Percentiles rank a stretch among this genome's conserved stretches.
These are phyloP conservation scores for Aspergillus sojae DNA, from an alignment of 2,329 filamentous ascomycete species.

Conservation along the genomic window DNA sequence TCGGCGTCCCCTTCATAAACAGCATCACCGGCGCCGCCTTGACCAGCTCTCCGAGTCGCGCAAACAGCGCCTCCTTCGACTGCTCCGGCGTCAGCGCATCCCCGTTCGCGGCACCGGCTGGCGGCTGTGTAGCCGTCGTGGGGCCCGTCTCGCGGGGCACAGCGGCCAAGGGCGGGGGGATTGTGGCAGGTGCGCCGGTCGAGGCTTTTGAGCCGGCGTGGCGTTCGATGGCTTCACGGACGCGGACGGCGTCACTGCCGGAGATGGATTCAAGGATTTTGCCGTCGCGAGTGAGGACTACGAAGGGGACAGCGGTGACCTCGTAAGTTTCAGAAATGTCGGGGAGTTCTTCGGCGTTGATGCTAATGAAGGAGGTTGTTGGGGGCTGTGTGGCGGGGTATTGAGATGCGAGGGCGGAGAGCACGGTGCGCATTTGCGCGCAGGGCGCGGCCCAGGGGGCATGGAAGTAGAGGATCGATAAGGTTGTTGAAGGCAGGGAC, in stretches of 20 bases:
- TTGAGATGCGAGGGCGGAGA: slow-evolving; percentile 81
- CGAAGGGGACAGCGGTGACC: slow-evolving; percentile 89
- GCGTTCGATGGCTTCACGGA: slow-evolving; percentile 81
- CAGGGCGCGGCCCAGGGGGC: slow-evolving; percentile 96
- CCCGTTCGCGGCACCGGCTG: slow-evolving; percentile 26
- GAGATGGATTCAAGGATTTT: slow-evolving; percentile 81
- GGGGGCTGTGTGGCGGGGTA: slow-evolving; percentile 71
- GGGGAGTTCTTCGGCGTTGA: slow-evolving; percentile 93
- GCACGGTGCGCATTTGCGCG: slow-evolving; percentile 86
- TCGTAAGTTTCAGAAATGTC: slow-evolving; percentile 92
- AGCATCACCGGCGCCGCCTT: slow-evolving; percentile 97
- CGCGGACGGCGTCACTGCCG: slow-evolving; percentile 84
- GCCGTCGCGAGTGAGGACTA: slow-evolving; percentile 77
- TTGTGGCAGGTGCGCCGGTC: slow-evolving; percentile 36
- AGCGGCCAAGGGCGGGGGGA: slow-evolving; percentile 44
- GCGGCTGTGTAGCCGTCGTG: slow-evolving; percentile 33
- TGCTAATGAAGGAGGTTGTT: slow-evolving; percentile 77
- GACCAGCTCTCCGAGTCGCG: slow-evolving; percentile 79
- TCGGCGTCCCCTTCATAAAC: slow-evolving; percentile 97
- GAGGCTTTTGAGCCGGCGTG: slow-evolving; percentile 60
- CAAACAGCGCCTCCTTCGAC: slow-evolving; percentile 81
- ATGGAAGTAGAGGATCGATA: slow-evolving; percentile 90
- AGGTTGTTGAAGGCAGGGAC: slow-evolving; percentile 67
- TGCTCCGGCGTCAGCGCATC: slow-evolving; percentile 47
- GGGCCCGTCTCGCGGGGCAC: slow-evolving; percentile 40